A percentile compares a stretch with the other conserved stretches of the same genome.
Evolutionary conservation across 1,139 yeast species (phyloP).

Genomic region (Saccharomyces hybrid): DNA sequence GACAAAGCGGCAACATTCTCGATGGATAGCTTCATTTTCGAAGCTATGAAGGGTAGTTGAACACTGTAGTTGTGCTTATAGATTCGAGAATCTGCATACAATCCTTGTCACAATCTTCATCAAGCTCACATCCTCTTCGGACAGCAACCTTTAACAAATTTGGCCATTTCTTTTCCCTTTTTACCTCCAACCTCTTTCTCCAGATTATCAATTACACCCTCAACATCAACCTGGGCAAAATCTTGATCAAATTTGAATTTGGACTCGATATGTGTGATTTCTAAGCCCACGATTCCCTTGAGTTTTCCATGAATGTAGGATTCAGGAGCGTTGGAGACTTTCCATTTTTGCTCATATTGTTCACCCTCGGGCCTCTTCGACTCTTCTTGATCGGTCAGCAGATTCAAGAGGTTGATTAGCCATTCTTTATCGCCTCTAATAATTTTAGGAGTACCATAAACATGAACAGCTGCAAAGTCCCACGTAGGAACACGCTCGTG

Average conservation of each 20-base stretch:
- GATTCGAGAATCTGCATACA: background rate
- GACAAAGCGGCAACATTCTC: background rate
- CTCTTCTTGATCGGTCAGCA: conserved; percentile 46
- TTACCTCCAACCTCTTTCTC: conserved; percentile 23
- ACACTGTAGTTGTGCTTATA: background rate
- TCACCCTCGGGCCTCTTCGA: conserved; percentile 26
- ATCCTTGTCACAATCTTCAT: background rate
- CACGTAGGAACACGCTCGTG: conserved; percentile 67
- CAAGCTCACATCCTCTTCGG: background rate
- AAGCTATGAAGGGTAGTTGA: background rate
- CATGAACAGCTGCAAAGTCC: conserved; percentile 60
- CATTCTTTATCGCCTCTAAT: conserved; percentile 41
- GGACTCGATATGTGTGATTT: conserved; percentile 44
- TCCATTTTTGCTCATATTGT: conserved; percentile 41
- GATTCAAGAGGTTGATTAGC: conserved; percentile 41
- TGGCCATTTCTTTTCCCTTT: conserved; percentile 15
- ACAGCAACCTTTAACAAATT: conserved; percentile 4
- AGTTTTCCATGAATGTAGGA: conserved; percentile 39
- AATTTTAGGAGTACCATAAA: conserved; percentile 46
- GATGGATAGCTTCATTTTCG: background rate
- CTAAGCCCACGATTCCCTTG: conserved; percentile 54
- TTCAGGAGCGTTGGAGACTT: conserved; percentile 53
- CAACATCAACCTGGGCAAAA: conserved; percentile 38
- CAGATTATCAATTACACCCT: conserved; percentile 48
- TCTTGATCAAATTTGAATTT: conserved; percentile 60